phyloP scores from a whole-genome alignment of 1,139 yeast genomes.

The Zygosaccharomyces pseudobailii region DNA sequence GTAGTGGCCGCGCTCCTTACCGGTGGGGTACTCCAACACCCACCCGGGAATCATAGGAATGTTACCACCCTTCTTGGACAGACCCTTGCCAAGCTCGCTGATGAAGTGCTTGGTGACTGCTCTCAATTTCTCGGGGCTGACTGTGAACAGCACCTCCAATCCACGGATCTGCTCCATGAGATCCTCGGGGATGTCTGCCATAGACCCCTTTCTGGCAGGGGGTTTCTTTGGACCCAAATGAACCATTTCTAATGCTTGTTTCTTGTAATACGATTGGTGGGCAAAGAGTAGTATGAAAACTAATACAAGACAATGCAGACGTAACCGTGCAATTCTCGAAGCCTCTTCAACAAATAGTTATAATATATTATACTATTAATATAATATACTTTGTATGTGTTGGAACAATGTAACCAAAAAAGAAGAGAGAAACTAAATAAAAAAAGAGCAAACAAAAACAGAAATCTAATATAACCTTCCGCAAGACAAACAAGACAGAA shows the following conservation, averaged over 20 bases:
- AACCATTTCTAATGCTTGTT: slow-evolving; percentile 48
- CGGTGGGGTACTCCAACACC: slow-evolving; percentile 93
- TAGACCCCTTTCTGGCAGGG: slow-evolving; percentile 75
- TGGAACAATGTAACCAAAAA: too few species aligned
- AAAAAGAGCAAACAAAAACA: too few species aligned
- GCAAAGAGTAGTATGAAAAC: background rate
- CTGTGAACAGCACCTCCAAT: slow-evolving; percentile 61
- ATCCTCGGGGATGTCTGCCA: slow-evolving; percentile 66
- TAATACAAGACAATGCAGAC: background rate
- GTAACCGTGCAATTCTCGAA: slow-evolving; percentile 2
- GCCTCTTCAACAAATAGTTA: background rate
- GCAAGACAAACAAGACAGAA: slow-evolving; percentile 39
- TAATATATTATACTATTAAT: too few species aligned
- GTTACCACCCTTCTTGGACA: slow-evolving; percentile 70
- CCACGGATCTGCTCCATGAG: slow-evolving; percentile 55
- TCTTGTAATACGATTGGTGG: background rate
- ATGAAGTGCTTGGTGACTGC: slow-evolving; percentile 66
- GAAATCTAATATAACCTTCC: too few species aligned
- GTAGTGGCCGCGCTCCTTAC: slow-evolving; percentile 82
- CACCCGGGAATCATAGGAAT: slow-evolving; percentile 97
- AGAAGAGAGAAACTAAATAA: background rate
- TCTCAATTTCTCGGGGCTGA: slow-evolving; percentile 54
- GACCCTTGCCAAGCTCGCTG: slow-evolving; percentile 72
- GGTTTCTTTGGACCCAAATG: slow-evolving; percentile 82
- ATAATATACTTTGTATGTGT: too few species aligned